A percentile compares a stretch with the other conserved stretches of the same genome.
Conservation (phyloP, 129 eudicot genomes). For the Scalesia atractyloides region DNA sequence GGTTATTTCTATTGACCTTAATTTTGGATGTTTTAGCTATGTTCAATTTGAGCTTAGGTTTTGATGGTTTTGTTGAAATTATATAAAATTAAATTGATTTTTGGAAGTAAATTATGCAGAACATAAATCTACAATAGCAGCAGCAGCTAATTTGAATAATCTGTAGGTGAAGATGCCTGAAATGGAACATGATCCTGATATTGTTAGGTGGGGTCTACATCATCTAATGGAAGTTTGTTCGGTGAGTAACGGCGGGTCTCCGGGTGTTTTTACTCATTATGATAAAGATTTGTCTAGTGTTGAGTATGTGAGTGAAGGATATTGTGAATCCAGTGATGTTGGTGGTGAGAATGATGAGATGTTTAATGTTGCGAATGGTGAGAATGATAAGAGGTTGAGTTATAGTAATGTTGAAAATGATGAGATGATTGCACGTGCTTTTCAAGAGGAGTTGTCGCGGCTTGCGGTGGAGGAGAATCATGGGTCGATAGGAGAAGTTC, state of each 20-base stretch:
- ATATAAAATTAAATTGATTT: background rate
- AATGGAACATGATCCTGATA: conserved; percentile 60
- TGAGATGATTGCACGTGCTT: conserved; percentile 66
- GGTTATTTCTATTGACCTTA: conserved; percentile 12
- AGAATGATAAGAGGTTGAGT: conserved; percentile 29
- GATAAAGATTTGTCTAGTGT: conserved; percentile 48
- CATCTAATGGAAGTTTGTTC: conserved; percentile 62
- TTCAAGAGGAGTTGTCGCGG: conserved; percentile 65
- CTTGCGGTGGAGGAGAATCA: conserved; percentile 39
- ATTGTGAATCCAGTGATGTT: conserved; percentile 23
- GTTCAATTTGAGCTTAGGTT: background rate
- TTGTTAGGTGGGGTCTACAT: conserved; percentile 65
- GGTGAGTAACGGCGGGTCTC: conserved; percentile 48
- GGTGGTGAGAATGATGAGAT: conserved; percentile 42
- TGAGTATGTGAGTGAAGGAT: conserved; percentile 65
- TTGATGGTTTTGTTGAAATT: background rate
- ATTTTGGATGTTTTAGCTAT: conserved; percentile 4
- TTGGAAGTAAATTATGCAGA: background rate
- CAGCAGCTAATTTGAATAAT: background rate
- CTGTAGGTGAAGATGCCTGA: conserved; percentile 33
- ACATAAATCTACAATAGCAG: background rate
- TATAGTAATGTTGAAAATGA: conserved; percentile 46
- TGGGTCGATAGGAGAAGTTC: conserved; percentile 27
- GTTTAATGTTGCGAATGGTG: conserved; percentile 16
- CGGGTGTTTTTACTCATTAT: conserved; percentile 46